Evolutionary conservation across 2,329 filamentous ascomycete species (phyloP).

Genomic region (Achaetomium macrosporum): DNA sequence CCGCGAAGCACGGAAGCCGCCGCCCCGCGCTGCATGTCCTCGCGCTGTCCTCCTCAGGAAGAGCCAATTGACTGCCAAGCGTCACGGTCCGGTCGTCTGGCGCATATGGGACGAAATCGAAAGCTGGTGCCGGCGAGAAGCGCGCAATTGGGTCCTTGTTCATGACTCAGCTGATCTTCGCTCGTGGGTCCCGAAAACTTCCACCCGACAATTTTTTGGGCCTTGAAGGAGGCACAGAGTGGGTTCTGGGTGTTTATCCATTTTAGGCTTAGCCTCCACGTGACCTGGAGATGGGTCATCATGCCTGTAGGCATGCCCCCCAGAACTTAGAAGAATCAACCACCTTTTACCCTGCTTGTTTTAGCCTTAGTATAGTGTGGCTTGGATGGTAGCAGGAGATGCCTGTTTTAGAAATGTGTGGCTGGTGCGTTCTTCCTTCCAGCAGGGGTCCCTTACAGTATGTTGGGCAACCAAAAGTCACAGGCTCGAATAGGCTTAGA

Average conservation of each 20-base stretch:
- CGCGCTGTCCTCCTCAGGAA: constrained; percentile 24
- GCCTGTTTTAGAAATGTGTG: not conserved
- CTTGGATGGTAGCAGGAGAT: not conserved
- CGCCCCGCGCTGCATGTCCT: constrained; percentile 49
- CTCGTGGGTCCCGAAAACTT: constrained; percentile 25
- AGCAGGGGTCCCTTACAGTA: no score
- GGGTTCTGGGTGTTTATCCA: no score
- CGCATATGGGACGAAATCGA: constrained; percentile 14
- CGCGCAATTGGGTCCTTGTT: constrained; percentile 4
- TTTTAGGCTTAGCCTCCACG: no score
- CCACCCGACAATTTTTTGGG: constrained; percentile 20
- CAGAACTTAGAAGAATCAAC: no score
- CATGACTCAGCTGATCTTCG: not conserved
- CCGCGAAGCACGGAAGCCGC: constrained; percentile 46
- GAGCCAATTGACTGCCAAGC: constrained; percentile 29
- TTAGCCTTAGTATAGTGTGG: constrained; percentile 2
- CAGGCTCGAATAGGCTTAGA: no score
- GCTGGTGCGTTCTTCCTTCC: not conserved
- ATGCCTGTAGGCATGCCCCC: no score
- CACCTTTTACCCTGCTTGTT: no score
- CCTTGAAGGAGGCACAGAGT: no score
- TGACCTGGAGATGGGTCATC: no score
- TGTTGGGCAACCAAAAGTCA: no score
- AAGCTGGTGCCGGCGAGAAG: constrained; percentile 1
- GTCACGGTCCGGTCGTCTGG: constrained; percentile 11